These are phyloP conservation scores for Plenodomus biglobosus DNA, from an alignment of 2,329 filamentous ascomycete genomes.

Conservation along the genomic window DNA sequence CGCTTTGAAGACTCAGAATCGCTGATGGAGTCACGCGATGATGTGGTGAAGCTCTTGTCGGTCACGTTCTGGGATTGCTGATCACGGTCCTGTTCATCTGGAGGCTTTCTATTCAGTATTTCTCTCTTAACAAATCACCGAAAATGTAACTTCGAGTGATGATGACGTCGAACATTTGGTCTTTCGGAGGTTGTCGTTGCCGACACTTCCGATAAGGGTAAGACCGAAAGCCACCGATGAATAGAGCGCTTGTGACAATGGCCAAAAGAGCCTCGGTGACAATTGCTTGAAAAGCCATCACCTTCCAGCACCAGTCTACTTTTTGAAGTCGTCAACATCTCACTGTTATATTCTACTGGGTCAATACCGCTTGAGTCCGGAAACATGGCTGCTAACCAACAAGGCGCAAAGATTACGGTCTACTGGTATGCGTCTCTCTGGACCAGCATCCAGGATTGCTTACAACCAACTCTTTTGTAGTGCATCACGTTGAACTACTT, in stretches of 20 bases:
- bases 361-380: background rate
- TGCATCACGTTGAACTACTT: background rate
- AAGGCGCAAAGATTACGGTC: slow-evolving; percentile 40
- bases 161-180: background rate
- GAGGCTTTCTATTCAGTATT: too few relatives aligned
- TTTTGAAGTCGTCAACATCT: background rate
- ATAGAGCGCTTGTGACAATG: slow-evolving; percentile 8
- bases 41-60: too few relatives aligned
- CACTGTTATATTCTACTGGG: background rate
- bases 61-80: too few relatives aligned
- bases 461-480: background rate
- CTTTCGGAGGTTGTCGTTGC: slow-evolving; percentile 2
- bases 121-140: too few relatives aligned
- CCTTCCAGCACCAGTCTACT: too few relatives aligned
- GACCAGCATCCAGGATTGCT: background rate
- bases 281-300: background rate
- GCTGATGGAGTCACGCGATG: too few relatives aligned
- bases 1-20: too few relatives aligned
- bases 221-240: slow-evolving; percentile 4
- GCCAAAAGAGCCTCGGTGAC: slow-evolving; percentile 8
- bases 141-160: background rate
- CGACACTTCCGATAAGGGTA: slow-evolving; percentile 7
- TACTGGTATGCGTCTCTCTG: slow-evolving; percentile 42
- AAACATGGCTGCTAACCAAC: slow-evolving; percentile 27
- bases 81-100: too few relatives aligned